phyloP scores from a whole-genome alignment of 495 filamentous ascomycete species.

The Evansstolkia leycettana region DNA sequence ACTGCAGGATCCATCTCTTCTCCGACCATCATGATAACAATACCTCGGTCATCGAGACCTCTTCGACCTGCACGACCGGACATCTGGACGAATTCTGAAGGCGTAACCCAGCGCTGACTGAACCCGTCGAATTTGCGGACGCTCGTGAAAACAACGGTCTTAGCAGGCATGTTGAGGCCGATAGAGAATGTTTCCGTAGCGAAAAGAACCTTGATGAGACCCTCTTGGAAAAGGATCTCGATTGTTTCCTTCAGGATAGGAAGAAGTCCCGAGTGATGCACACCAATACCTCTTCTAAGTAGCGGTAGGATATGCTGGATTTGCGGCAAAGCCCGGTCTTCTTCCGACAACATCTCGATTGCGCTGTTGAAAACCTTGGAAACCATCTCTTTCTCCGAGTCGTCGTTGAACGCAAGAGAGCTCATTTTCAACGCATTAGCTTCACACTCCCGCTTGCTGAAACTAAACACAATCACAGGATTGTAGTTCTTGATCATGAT shows the following conservation, averaged over 20 bases:
- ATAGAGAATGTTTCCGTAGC: conserved; percentile 98
- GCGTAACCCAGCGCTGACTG: conserved; percentile 71
- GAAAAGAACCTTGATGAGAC: conserved; percentile 93
- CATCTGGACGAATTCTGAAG: conserved; percentile 98
- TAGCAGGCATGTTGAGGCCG: conserved; percentile 97
- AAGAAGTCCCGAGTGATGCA: conserved; percentile 91
- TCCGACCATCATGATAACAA: conserved; percentile 99
- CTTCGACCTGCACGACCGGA: conserved; percentile 90
- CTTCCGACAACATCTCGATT: conserved; percentile 77
- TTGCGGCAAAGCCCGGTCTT: conserved; percentile 77
- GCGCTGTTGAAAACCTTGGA: conserved; percentile 86
- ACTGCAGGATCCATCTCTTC: conserved; percentile 91
- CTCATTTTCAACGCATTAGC: conserved; percentile 72
- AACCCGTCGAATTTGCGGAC: conserved; percentile 90
- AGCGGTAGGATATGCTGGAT: conserved; percentile 86
- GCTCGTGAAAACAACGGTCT: conserved; percentile 95
- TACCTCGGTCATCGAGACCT: conserved; percentile 94
- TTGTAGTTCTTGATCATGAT: conserved; percentile 94
- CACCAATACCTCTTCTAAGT: conserved; percentile 81
- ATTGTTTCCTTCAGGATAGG: conserved; percentile 98
- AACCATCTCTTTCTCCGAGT: conserved; percentile 93
- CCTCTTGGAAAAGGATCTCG: conserved; percentile 97
- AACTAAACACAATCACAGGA: conserved; percentile 97
- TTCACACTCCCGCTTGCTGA: conserved; percentile 96
- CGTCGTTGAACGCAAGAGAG: conserved; percentile 85